These are phyloP conservation scores for Stropharia rugosoannulata DNA, from an alignment of 768 basidiomycete genomes.

Conservation along the genomic window DNA sequence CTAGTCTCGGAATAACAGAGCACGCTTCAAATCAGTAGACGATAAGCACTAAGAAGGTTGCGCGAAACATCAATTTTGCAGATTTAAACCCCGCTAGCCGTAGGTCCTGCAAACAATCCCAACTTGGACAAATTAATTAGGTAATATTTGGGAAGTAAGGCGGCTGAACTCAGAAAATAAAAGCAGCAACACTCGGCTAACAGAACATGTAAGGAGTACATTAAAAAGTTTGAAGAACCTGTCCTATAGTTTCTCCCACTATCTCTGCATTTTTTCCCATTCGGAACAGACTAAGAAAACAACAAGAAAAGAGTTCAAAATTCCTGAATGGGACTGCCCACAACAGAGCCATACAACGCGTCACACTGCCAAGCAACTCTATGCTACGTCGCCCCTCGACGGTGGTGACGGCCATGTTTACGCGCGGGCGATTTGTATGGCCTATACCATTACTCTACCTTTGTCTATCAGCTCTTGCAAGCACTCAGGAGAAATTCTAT, in stretches of 20 bases:
- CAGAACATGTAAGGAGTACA: no score
- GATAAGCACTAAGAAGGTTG: constrained; percentile 1
- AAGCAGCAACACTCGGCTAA: no score
- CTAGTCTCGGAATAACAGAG: no score
- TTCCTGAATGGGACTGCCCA: neutral
- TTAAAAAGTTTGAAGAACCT: no score
- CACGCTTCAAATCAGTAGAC: neutral
- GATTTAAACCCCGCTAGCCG: constrained; percentile 7
- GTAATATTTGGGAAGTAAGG: no score
- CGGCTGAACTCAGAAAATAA: no score
- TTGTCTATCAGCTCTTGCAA: constrained; percentile 15
- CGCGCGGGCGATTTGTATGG: constrained; percentile 10
- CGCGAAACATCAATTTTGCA: constrained; percentile 8
- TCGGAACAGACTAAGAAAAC: no score
- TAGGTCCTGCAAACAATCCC: no score
- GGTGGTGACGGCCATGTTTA: constrained; percentile 15
- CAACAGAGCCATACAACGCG: neutral
- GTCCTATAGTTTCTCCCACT: no score
- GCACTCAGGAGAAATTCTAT: constrained; percentile 44
- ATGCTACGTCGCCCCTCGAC: constrained; percentile 1
- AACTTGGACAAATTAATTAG: no score
- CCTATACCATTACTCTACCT: constrained; percentile 15
- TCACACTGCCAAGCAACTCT: neutral
- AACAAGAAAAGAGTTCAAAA: neutral
- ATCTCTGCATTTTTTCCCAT: neutral